Evolutionary conservation across 1,139 yeast species (phyloP).

Genomic region (Hyphopichia fennica): DNA sequence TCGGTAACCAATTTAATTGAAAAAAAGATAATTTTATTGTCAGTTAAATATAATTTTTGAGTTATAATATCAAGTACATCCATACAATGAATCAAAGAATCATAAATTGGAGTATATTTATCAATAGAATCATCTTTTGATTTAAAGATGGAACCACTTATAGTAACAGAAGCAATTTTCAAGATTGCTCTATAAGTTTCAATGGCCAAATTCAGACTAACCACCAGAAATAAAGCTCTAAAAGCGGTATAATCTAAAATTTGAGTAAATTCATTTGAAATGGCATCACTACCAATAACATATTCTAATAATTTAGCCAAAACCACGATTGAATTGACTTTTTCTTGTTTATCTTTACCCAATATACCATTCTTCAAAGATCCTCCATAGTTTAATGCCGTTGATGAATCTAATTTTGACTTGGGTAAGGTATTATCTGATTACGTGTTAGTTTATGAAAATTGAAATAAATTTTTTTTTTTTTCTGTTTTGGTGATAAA

Average conservation of each 20-base stretch:
- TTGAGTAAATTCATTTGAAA: constrained; percentile 35
- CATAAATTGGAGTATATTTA: constrained; percentile 40
- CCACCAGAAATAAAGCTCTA: constrained; percentile 43
- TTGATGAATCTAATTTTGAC: constrained; percentile 32
- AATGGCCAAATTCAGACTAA: constrained; percentile 45
- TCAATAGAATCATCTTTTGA: constrained; percentile 34
- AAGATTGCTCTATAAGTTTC: constrained; percentile 53
- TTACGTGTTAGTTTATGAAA: not conserved
- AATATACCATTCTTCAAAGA: constrained; percentile 39
- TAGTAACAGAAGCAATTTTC: constrained; percentile 42
- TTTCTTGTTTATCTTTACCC: constrained; percentile 52
- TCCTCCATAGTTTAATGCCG: constrained; percentile 38
- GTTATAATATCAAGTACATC: constrained; percentile 45
- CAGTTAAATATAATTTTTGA: constrained; percentile 42
- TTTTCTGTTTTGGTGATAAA: not conserved
- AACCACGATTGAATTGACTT: constrained; percentile 54
- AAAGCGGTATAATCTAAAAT: constrained; percentile 46
- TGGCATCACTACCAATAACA: constrained; percentile 38
- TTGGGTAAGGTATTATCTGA: constrained; percentile 7
- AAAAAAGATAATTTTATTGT: constrained; percentile 43
- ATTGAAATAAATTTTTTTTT: not conserved
- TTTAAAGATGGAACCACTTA: constrained; percentile 46
- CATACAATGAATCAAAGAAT: constrained; percentile 41
- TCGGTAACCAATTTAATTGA: constrained; percentile 50
- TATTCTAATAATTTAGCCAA: constrained; percentile 53